A percentile compares a stretch with the other conserved stretches of the same genome.
phyloP scores from a whole-genome alignment of 2,329 filamentous ascomycete species.

The Truncatella angustata region DNA sequence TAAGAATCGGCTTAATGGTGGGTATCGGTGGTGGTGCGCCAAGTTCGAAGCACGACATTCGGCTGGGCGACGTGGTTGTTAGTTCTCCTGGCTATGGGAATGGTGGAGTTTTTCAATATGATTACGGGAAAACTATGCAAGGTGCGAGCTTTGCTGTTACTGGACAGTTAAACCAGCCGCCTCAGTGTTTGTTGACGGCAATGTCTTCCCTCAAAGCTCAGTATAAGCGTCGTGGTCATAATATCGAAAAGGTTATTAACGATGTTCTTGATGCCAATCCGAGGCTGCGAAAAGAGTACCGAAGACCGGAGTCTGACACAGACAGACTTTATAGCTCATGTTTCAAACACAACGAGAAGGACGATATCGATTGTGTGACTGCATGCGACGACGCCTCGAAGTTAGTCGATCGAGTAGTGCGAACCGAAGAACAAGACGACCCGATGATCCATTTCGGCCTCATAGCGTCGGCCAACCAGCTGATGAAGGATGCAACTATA shows the following conservation, averaged over 20 bases:
- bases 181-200: not conserved
- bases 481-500: slow-evolving; percentile 26
- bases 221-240: slow-evolving; percentile 16
- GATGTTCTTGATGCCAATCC: slow-evolving; percentile 25
- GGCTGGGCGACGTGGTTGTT: slow-evolving; percentile 32
- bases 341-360: slow-evolving; percentile 3
- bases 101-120: slow-evolving; percentile 26
- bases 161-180: slow-evolving; percentile 12
- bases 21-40: slow-evolving; percentile 31
- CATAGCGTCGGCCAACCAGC: slow-evolving; percentile 30
- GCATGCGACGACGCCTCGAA: slow-evolving; percentile 3
- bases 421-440: slow-evolving; percentile 14
- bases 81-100: slow-evolving; percentile 17
- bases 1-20: slow-evolving; percentile 28
- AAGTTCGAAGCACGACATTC: slow-evolving; percentile 27
- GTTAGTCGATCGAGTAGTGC: not conserved
- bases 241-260: slow-evolving; percentile 27
- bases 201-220: slow-evolving; percentile 25
- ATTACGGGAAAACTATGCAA: too few relatives aligned
- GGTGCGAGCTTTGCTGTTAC: slow-evolving; percentile 15
- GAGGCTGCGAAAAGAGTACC: slow-evolving; percentile 20
- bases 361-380: slow-evolving; percentile 14
- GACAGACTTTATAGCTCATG: slow-evolving; percentile 26
- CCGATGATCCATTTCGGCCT: slow-evolving; percentile 31
- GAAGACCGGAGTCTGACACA: slow-evolving; percentile 18